A percentile compares a stretch with the other conserved stretches of the same genome.
phyloP scores from a whole-genome alignment of 345 rosid genomes.

The Anastatica hierochuntica region DNA sequence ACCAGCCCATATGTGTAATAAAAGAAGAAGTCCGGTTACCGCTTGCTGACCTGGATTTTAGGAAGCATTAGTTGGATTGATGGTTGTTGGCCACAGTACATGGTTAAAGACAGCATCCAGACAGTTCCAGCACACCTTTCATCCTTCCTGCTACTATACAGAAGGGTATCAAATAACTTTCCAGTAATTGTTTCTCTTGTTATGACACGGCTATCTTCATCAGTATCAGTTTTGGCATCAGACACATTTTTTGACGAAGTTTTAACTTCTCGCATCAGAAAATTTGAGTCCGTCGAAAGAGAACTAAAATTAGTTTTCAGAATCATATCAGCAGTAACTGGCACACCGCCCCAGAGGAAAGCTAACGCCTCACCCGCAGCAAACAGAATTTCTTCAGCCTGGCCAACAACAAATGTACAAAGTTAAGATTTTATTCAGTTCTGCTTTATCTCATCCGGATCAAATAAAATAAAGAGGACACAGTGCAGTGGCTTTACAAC shows the following conservation, averaged over 20 bases:
- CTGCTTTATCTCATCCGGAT: not conserved
- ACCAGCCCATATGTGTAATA: not conserved
- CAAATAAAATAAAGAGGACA: not conserved
- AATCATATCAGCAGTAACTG: conserved; percentile 79
- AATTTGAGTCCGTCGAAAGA: conserved; percentile 78
- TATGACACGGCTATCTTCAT: conserved; percentile 37
- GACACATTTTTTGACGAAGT: conserved; percentile 34
- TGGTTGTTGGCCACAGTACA: conserved; percentile 85
- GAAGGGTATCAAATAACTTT: conserved; percentile 75
- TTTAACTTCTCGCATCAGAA: conserved; percentile 66
- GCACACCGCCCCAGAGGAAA: conserved; percentile 89
- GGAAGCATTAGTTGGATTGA: conserved; percentile 83
- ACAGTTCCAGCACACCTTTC: conserved; percentile 98
- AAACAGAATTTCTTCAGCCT: conserved; percentile 95
- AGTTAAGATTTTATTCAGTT: not conserved
- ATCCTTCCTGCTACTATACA: conserved; percentile 82
- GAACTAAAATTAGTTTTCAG: conserved; percentile 81
- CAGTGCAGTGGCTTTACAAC: not conserved
- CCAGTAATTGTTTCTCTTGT: conserved; percentile 56
- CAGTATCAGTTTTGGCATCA: conserved; percentile 33
- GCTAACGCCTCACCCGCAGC: conserved; percentile 95
- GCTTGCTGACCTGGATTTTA: conserved; percentile 74
- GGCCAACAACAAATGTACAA: conserved; percentile 21
- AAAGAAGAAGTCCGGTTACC: not conserved
- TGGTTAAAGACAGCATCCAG: conserved; percentile 80